Base-by-base conservation (phyloP, 2,329 filamentous ascomycete genomes). In the Drechmeria coniospora region DNA sequence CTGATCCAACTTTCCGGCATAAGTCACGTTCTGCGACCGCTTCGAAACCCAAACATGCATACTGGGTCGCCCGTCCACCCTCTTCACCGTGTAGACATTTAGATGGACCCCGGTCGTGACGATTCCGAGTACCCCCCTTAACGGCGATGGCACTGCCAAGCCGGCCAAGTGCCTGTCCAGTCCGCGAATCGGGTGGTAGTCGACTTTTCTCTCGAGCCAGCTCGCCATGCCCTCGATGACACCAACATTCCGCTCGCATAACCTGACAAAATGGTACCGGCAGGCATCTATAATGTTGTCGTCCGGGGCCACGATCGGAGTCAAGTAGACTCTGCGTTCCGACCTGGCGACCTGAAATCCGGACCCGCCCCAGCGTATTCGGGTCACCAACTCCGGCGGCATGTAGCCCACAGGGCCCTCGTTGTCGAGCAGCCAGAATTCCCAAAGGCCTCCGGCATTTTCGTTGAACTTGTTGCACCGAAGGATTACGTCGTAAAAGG, bases 91-190 rank as follows among this genome's bases (percentile, higher is more conserved):
- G 36, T 46, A 56, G 25, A 51, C 45, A 33, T 51, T 56, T 34
- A 56, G 41, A 31, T 56, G 52, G 2, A 51, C 46, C 6, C 52
- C 52, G 4, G 47, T 43, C 2, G 52, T 56, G 18, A 50, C 36
- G 19, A 53, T 40, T 5, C 52, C 52, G 16, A 56, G 44, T 8
- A 54, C 35, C 2, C 52, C 52, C 4, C 51, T 39, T 16, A 45
- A 34, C 3, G 49, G 45, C 8, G 48, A 42, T 4, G 51, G 47
- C 8, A 54, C 45, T 21, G 38, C 30, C 13, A 54, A 31, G 4
- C 42, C 35, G 5, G 35, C 29, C 6, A 42, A 27, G 6, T 34
- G 28, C 5, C 21, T 17, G 6, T 41, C 35, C 6, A 42, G 33
- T 9, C 40, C 39, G 14, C 46, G 41, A 8, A 56, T 42, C 2